Percentiles rank a stretch among this genome's conserved stretches.
Conservation (phyloP, 305 asterid genomes). For the Solanum hybrid region DNA sequence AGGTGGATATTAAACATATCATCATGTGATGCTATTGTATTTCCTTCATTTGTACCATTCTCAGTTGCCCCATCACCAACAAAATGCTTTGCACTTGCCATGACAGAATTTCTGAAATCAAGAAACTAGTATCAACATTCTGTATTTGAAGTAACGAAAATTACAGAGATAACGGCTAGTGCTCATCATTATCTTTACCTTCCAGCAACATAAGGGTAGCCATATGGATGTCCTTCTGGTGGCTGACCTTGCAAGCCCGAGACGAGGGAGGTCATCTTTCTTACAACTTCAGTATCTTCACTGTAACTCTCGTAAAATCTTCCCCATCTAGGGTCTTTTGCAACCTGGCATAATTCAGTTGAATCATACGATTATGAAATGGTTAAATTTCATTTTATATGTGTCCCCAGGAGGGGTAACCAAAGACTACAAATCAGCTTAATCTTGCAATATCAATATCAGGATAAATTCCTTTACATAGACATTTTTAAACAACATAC, state of each 20-base stretch:
- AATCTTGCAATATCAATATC: neutral
- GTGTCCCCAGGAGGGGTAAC: neutral
- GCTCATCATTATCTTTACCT: constrained; percentile 31
- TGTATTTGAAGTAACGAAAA: neutral
- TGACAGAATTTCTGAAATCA: constrained; percentile 54
- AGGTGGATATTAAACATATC: constrained; percentile 68
- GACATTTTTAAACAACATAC: neutral
- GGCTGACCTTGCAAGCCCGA: constrained; percentile 91
- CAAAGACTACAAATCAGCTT: neutral
- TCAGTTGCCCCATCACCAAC: constrained; percentile 84
- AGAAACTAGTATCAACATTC: neutral
- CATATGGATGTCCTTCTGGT: constrained; percentile 71
- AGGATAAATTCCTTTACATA: neutral
- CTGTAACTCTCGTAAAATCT: constrained; percentile 84
- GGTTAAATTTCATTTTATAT: neutral
- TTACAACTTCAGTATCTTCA: constrained; percentile 69
- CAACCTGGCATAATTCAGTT: constrained; percentile 39
- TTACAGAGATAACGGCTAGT: neutral
- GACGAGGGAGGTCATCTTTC: constrained; percentile 66
- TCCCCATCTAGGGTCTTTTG: constrained; percentile 98
- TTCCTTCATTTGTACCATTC: constrained; percentile 64
- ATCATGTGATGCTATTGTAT: constrained; percentile 47
- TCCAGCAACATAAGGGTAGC: constrained; percentile 92
- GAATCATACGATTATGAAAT: neutral
- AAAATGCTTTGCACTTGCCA: constrained; percentile 84